Conservation (phyloP, 768 basidiomycete species). For the Imleria badia region DNA sequence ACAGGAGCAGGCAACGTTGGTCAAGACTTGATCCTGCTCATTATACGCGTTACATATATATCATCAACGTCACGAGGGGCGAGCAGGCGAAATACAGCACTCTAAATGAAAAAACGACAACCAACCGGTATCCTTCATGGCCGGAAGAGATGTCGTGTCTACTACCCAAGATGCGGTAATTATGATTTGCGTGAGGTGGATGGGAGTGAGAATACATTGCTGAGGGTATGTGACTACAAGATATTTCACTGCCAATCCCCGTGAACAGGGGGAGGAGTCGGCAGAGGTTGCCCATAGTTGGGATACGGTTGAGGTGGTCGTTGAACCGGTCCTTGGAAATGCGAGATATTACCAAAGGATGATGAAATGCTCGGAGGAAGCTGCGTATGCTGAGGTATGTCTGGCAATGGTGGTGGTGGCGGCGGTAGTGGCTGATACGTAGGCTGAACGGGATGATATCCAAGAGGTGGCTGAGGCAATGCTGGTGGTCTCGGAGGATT, state of each 20-base stretch:
- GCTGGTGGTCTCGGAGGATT: conserved; percentile 43
- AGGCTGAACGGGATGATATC: conserved; percentile 43
- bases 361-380: conserved; percentile 25
- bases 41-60: conserved; percentile 18
- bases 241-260: conserved; percentile 29
- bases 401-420: conserved; percentile 35
- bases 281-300: conserved; percentile 33
- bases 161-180: conserved; percentile 11
- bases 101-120: conserved; percentile 11
- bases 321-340: conserved; percentile 42
- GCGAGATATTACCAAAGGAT: conserved; percentile 27
- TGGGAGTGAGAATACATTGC: conserved; percentile 17
- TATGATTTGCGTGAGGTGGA: conserved; percentile 10
- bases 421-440: conserved; percentile 37
- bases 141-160: conserved; percentile 3
- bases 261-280: conserved; percentile 21
- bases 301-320: conserved; percentile 37
- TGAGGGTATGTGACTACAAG: conserved; percentile 10
- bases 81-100: conserved; percentile 17
- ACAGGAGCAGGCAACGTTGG: conserved; percentile 6
- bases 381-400: conserved; percentile 29
- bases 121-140: not conserved
- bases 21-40: conserved; percentile 6
- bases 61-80: conserved; percentile 1
- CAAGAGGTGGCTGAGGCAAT: conserved; percentile 50